phyloP scores from a whole-genome alignment of 345 rosid genomes.

The Cardiospermum halicacabum region DNA sequence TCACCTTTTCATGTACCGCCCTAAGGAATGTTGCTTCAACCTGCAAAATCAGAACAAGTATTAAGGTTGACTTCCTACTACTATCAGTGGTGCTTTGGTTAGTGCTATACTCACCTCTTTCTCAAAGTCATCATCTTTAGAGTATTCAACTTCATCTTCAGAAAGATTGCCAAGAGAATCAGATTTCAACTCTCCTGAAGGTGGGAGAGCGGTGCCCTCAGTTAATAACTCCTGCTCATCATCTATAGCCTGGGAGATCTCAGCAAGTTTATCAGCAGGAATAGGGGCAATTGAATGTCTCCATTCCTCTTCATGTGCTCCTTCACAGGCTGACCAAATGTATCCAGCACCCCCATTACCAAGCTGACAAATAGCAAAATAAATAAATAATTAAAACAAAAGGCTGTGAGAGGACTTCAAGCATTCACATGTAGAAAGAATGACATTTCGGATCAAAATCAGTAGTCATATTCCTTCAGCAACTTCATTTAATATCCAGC shows the following conservation, averaged over 20 bases:
- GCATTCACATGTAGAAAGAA: background rate
- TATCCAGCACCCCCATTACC: conserved; percentile 89
- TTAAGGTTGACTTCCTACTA: conserved; percentile 6
- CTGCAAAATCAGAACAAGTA: conserved; percentile 29
- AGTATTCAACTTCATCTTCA: conserved; percentile 48
- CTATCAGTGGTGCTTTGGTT: conserved; percentile 4
- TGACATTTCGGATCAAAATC: background rate
- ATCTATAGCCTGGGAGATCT: conserved; percentile 50
- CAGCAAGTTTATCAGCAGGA: conserved; percentile 64
- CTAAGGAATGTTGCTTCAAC: conserved; percentile 94
- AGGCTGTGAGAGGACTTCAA: background rate
- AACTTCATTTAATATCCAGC: background rate
- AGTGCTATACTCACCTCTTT: conserved; percentile 52
- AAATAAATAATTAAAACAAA: background rate
- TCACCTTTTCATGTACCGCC: conserved; percentile 70
- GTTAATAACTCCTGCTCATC: conserved; percentile 52
- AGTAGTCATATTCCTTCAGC: background rate
- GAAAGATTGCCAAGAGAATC: conserved; percentile 42
- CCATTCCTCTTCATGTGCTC: conserved; percentile 89
- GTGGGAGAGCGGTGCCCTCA: conserved; percentile 48
- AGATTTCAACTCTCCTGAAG: conserved; percentile 63
- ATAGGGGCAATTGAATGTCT: conserved; percentile 93
- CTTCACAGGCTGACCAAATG: conserved; percentile 77
- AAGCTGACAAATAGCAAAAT: conserved; percentile 39
- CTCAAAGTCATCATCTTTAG: conserved; percentile 71